phyloP scores from a whole-genome alignment of 148 eudicot genomes.

The Nepenthes mirabilis region DNA sequence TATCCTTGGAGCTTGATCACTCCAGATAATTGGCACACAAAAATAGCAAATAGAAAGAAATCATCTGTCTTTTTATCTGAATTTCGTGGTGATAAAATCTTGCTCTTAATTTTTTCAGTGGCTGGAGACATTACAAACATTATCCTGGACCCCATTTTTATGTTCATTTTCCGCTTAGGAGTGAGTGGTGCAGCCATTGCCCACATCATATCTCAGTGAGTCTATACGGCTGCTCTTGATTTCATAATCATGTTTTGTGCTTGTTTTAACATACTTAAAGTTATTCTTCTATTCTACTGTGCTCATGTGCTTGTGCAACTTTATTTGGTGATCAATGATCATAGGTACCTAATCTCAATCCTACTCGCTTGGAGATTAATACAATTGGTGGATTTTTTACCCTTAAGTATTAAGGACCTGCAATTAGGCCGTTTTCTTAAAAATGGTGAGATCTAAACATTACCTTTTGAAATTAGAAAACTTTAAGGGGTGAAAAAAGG shows the following conservation, averaged over 20 bases:
- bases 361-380: conserved; percentile 58
- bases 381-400: conserved; percentile 56
- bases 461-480: too few relatives aligned
- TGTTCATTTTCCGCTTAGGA: conserved; percentile 39
- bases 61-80: neutral
- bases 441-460: conserved; percentile 31
- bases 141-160: conserved; percentile 61
- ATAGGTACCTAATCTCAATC: conserved; percentile 58
- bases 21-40: too few relatives aligned
- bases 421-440: conserved; percentile 58
- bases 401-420: conserved; percentile 39
- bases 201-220: conserved; percentile 84
- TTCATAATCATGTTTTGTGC: neutral
- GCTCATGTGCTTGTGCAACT: too few relatives aligned
- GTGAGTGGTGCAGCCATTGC: conserved; percentile 81
- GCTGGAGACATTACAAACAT: conserved; percentile 60
- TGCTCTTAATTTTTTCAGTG: conserved; percentile 23
- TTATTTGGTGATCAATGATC: too few relatives aligned
- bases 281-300: neutral
- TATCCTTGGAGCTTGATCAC: too few relatives aligned
- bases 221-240: neutral
- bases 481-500: too few relatives aligned
- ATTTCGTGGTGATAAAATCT: neutral
- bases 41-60: too few relatives aligned
- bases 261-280: neutral